Base-by-base conservation (phyloP, 139 green algal species). In the Coelastrella sp. region DNA sequence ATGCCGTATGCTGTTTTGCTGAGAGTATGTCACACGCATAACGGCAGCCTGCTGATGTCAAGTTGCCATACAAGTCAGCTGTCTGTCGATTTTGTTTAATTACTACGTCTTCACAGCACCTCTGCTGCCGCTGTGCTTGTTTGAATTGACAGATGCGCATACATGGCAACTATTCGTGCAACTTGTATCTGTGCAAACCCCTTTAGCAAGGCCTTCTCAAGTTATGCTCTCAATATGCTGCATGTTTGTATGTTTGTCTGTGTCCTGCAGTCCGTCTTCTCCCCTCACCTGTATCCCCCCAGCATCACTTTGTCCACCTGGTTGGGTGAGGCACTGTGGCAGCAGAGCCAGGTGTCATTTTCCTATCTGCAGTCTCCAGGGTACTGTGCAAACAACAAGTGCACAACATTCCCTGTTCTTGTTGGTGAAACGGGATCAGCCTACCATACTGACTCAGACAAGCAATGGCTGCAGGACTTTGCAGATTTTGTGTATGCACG, bases 221-320 rank as follows among this genome's bases (percentile, higher is more conserved):
- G n/a, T n/a, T n/a, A n/a, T n/a, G n/a, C n/a, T n/a, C n/a, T n/a
- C n/a, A n/a, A n/a, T n/a, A n/a, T n/a, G n/a, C n/a, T n/a, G 13
- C 23, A 17, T 35, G 15, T 51, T 17, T 51, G 27, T 5, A 50
- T 21, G 5, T 19, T 43, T 19, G 27, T 63, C n/a, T 79, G 27
- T 77, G 35, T 51, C 6, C 71, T 41, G 13, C 74, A 82, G 74
- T 50, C 25, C 6, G 41, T 85, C 13, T 50, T 86, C 50, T 59
- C 80, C 15, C 80, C 80, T 4, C 80, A 86, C 50, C n/a, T 86
- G 67, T 86, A 86, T 35, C 80, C 80, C 5, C 80, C 80, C 34
- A 72, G 48, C 23, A 86, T 86, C 67, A 86, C 80, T 21, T n/a
- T n/a, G 34, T 41, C 80, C 7, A 86, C 80, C 34, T 86, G 35